Base-by-base conservation (phyloP, 257 asterid genomes). In the Solanum medicagineum region DNA sequence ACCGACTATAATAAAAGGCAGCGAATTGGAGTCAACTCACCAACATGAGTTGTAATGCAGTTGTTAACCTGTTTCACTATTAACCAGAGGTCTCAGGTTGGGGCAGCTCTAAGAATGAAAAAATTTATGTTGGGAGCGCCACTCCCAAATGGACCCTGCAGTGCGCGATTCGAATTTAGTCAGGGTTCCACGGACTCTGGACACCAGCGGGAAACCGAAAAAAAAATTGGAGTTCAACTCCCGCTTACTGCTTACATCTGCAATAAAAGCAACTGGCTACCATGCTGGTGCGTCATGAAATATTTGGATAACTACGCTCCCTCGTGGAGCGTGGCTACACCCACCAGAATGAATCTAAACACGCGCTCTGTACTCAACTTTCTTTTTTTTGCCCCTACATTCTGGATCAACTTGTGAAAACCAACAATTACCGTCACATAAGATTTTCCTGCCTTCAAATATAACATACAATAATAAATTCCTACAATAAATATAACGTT, bases 361-460 rank as follows among this genome's bases (percentile, higher is more conserved):
- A 75, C 22, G 3, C 20, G 7, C 13, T 68, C 49, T 68, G 24
- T 45, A 6, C 47, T 45, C 42, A 22, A 22, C 56, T 49, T 75
- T 22, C 7, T 74, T 47, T 1, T 8, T 36, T 4, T 17, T 14
- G 1, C 14, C 82, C 60, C 14, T 17, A 26, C 24, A 24, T 77
- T 24, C 82, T 77, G 45, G 62, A 51, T 77, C 82, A 77, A 75
- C 82, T 75, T 75, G 82, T 75, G 45, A 49, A 65, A 77, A 77
- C 59, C 42, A 77, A 51, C 47, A 68, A 68, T 68, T 66, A 66
- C 73, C 73, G 19, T 65, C 44, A 65, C 2, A 40, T 12, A 13
- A 45, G 20, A 47, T 77, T 77, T 14, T 19, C 62, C 83, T 26
- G 63, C 63, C 63, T 26, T 5, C 63, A 51, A 5, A 8, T 15